Conservation (phyloP, 768 basidiomycete species). For the Tulasnella sp. region DNA sequence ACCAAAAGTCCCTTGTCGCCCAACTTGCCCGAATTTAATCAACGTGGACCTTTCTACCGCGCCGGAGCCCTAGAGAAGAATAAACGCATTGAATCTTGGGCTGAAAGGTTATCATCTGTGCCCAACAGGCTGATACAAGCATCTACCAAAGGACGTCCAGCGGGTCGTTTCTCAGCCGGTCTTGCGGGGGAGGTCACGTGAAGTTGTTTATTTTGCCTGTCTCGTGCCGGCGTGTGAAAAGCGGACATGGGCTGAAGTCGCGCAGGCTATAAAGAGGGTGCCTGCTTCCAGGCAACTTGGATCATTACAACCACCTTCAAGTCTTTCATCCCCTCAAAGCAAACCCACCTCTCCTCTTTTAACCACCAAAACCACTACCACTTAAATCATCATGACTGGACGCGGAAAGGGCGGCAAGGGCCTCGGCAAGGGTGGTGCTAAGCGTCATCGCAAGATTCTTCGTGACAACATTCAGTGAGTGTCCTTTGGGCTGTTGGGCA, state of each 20-base stretch:
- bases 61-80: too few relatives aligned
- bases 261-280: background rate
- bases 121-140: too few relatives aligned
- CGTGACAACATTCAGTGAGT: slow-evolving; percentile 28
- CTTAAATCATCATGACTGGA: slow-evolving; percentile 56
- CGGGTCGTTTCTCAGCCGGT: background rate
- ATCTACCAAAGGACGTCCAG: background rate
- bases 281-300: background rate
- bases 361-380: slow-evolving; percentile 19
- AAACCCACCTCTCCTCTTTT: background rate
- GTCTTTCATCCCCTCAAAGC: background rate
- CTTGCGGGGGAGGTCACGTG: background rate
- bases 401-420: slow-evolving; percentile 72
- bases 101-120: too few relatives aligned
- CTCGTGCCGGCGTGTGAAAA: background rate
- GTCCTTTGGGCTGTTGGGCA: background rate
- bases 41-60: too few relatives aligned
- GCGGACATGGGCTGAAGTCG: background rate
- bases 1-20: too few relatives aligned
- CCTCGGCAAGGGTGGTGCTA: slow-evolving; percentile 40
- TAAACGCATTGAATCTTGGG: too few relatives aligned
- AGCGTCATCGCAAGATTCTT: slow-evolving; percentile 41
- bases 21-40: too few relatives aligned
- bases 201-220: background rate
- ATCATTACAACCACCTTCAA: background rate